phyloP scores from a whole-genome alignment of 768 basidiomycete genomes.

The Mycena epipterygia region DNA sequence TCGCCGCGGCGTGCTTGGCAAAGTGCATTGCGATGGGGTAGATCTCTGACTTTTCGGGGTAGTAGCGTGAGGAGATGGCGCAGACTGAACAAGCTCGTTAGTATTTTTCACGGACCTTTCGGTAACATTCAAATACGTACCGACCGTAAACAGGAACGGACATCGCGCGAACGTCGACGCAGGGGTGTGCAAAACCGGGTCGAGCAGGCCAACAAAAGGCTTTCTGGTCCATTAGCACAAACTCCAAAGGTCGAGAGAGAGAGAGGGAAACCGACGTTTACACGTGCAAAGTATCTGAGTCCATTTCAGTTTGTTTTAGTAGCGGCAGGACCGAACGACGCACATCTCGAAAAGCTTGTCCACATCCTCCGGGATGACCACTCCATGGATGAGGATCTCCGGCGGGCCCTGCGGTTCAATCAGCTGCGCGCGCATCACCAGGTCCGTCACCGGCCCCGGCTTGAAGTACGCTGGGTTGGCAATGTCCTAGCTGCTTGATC shows the following conservation, averaged over 20 bases:
- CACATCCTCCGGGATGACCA: conserved; percentile 75
- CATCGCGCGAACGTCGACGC: conserved; percentile 84
- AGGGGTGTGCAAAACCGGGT: conserved; percentile 87
- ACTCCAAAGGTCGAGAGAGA: too few species aligned
- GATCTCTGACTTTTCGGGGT: conserved; percentile 75
- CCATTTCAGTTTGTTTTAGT: too few species aligned
- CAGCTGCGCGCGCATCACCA: background rate
- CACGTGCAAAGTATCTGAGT: background rate
- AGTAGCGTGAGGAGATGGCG: conserved; percentile 89
- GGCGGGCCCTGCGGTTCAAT: conserved; percentile 66
- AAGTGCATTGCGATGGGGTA: conserved; percentile 81
- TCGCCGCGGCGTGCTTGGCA: conserved; percentile 82
- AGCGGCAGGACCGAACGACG: background rate
- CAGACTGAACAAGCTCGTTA: conserved; percentile 68
- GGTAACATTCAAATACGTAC: conserved; percentile 59
- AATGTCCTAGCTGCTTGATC: conserved; percentile 59
- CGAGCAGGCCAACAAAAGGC: conserved; percentile 56
- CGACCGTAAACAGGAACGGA: conserved; percentile 93
- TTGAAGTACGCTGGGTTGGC: too few species aligned
- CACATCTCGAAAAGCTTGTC: conserved; percentile 83
- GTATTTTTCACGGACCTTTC: background rate
- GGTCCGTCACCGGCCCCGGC: too few species aligned
- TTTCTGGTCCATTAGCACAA: too few species aligned
- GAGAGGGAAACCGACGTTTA: background rate
- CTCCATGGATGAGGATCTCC: conserved; percentile 71